Evolutionary conservation across 805 yeast species (phyloP).

Genomic region (Isabelozyma heimii): DNA sequence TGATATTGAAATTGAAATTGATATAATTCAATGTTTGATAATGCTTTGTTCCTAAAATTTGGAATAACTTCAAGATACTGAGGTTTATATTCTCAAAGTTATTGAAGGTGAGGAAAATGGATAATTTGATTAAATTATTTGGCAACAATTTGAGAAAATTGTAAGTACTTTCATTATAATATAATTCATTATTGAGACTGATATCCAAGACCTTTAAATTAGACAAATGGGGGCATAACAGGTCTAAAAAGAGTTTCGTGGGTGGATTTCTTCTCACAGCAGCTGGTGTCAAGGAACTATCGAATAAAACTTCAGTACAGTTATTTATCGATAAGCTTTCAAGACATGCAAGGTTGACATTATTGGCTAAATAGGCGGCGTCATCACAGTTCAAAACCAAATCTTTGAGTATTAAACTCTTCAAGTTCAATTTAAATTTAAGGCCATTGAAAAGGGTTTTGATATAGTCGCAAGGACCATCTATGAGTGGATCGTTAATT

Average conservation of each 20-base stretch:
- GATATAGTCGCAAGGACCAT: neutral
- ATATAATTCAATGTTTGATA: slow-evolving; percentile 2
- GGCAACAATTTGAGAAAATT: slow-evolving; percentile 3
- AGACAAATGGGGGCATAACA: slow-evolving; percentile 3
- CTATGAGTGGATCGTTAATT: neutral
- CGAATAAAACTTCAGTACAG: slow-evolving; percentile 9
- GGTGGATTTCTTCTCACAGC: slow-evolving; percentile 10
- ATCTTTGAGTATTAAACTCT: slow-evolving; percentile 6
- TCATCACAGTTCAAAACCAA: slow-evolving; percentile 5
- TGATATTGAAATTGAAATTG: slow-evolving; percentile 4
- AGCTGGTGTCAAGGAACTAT: neutral
- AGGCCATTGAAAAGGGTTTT: neutral
- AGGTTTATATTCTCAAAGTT: slow-evolving; percentile 4
- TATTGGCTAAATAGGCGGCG: slow-evolving; percentile 1
- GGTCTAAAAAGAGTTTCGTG: slow-evolving; percentile 4
- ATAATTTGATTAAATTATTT: slow-evolving; percentile 1
- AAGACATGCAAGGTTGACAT: slow-evolving; percentile 4
- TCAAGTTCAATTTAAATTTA: slow-evolving; percentile 1
- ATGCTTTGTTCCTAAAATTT: slow-evolving; percentile 2
- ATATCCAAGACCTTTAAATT: slow-evolving; percentile 5
- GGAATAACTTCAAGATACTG: slow-evolving; percentile 1
- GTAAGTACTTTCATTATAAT: slow-evolving; percentile 5
- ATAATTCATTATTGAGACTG: slow-evolving; percentile 10
- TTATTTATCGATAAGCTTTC: slow-evolving; percentile 6
- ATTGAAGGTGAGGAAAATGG: slow-evolving; percentile 4